Evolutionary conservation across 768 basidiomycete species (phyloP).

Genomic region (Mycena albidolilacea): DNA sequence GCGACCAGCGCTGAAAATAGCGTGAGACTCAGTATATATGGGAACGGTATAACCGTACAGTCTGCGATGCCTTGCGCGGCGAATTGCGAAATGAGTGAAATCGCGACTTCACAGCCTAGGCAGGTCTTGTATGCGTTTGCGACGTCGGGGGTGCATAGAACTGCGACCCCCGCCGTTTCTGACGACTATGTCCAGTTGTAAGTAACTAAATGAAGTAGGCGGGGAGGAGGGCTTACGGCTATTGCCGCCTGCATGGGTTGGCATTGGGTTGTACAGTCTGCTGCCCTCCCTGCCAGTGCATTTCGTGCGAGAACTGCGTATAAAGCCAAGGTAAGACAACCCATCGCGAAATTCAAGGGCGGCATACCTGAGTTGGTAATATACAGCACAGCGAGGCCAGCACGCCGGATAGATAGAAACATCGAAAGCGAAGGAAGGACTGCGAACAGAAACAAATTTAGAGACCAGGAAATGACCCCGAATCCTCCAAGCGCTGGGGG

Average conservation of each 20-base stretch:
- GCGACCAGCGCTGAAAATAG: conserved; percentile 2
- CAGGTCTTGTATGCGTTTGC: conserved; percentile 12
- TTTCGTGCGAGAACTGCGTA: neutral
- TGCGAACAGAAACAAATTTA: neutral
- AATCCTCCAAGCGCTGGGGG: too few species aligned
- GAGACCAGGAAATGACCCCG: too few species aligned
- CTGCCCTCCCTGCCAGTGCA: neutral
- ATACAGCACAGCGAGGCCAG: neutral
- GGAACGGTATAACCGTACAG: neutral
- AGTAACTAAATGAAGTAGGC: neutral
- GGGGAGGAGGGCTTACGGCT: neutral
- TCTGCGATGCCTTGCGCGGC: conserved; percentile 2
- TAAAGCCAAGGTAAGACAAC: too few species aligned
- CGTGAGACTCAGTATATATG: neutral
- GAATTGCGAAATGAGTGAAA: neutral
- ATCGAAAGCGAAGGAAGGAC: neutral
- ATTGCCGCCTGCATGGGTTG: conserved; percentile 15
- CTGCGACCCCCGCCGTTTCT: neutral
- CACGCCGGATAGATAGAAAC: neutral
- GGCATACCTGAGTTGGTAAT: neutral
- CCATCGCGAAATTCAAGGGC: neutral
- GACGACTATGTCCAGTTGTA: neutral
- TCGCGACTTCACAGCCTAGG: conserved; percentile 5
- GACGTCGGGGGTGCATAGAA: conserved; percentile 6
- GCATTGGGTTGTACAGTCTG: conserved; percentile 7